Conservation (phyloP, 257 asterid species). For the Rehmannia glutinosa region DNA sequence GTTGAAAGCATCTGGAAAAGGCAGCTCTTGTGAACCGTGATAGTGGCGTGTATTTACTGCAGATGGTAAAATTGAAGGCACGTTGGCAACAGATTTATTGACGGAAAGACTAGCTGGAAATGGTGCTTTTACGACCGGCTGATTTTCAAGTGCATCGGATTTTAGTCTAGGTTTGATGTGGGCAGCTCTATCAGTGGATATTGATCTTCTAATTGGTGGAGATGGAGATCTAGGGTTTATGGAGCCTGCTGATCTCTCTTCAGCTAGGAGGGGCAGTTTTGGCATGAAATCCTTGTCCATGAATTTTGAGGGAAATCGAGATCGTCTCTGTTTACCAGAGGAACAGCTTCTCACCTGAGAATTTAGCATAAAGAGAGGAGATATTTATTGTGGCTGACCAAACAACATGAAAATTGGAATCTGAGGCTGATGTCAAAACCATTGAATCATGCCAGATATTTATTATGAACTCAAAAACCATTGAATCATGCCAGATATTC, state of each 20-base stretch:
- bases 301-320: slow-evolving; percentile 71
- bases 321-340: slow-evolving; percentile 68
- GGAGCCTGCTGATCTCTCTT: slow-evolving; percentile 41
- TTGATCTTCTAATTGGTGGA: slow-evolving; percentile 82
- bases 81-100: slow-evolving; percentile 36
- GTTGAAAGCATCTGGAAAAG: slow-evolving; percentile 49
- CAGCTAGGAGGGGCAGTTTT: slow-evolving; percentile 46
- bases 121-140: slow-evolving; percentile 46
- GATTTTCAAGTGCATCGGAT: slow-evolving; percentile 52
- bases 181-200: slow-evolving; percentile 73
- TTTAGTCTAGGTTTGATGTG: slow-evolving; percentile 39
- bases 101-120: slow-evolving; percentile 66
- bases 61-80: slow-evolving; percentile 41
- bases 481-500: background rate
- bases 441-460: background rate
- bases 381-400: background rate
- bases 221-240: slow-evolving; percentile 61
- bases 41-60: slow-evolving; percentile 18
- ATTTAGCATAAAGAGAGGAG: slow-evolving; percentile 22
- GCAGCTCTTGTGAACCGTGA: slow-evolving; percentile 39
- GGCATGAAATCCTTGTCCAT: slow-evolving; percentile 56
- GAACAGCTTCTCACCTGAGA: slow-evolving; percentile 69
- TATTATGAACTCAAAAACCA: background rate
- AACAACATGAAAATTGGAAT: background rate
- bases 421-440: background rate